These are phyloP conservation scores for Marasmius sp. DNA, from an alignment of 1,284 basidiomycete species.

Conservation along the genomic window DNA sequence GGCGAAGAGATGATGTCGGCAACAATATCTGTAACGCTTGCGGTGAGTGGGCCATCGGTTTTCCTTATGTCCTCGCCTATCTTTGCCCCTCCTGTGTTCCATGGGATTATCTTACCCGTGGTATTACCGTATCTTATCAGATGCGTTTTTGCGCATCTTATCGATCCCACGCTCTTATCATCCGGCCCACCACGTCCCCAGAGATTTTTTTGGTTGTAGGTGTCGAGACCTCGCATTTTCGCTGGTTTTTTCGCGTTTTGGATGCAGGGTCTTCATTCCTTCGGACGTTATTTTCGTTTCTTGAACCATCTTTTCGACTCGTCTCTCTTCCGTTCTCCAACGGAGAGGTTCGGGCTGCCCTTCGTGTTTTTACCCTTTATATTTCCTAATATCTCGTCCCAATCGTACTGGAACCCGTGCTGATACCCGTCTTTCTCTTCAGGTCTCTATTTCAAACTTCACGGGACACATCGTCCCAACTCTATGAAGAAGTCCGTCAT, in stretches of 20 bases:
- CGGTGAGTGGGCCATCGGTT: constrained; percentile 59
- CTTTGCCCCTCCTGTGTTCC: not conserved
- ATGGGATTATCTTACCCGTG: constrained; percentile 6
- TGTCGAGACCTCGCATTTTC: not conserved
- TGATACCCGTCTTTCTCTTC: constrained; percentile 15
- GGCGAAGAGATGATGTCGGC: constrained; percentile 91
- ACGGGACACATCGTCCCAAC: constrained; percentile 94
- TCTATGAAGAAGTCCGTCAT: constrained; percentile 99
- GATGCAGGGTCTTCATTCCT: not conserved
- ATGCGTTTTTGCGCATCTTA: constrained; percentile 14
- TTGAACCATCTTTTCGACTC: not conserved
- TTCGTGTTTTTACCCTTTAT: constrained; percentile 7
- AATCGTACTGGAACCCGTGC: constrained; percentile 4
- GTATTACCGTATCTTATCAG: constrained; percentile 20
- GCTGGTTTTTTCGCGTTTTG: not conserved
- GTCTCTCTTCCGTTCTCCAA: not conserved
- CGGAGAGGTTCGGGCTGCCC: not conserved
- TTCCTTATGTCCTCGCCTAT: not conserved
- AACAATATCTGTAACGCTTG: constrained; percentile 93
- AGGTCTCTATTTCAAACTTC: constrained; percentile 98
- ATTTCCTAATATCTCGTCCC: constrained; percentile 5
- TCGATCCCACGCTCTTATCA: constrained; percentile 15
- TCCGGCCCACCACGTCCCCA: not conserved
- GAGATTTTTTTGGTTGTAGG: not conserved
- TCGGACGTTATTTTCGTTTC: not conserved